Evolutionary conservation across 73 alveolate genomes (phyloP).

Genomic region (Effrenium voratum): DNA sequence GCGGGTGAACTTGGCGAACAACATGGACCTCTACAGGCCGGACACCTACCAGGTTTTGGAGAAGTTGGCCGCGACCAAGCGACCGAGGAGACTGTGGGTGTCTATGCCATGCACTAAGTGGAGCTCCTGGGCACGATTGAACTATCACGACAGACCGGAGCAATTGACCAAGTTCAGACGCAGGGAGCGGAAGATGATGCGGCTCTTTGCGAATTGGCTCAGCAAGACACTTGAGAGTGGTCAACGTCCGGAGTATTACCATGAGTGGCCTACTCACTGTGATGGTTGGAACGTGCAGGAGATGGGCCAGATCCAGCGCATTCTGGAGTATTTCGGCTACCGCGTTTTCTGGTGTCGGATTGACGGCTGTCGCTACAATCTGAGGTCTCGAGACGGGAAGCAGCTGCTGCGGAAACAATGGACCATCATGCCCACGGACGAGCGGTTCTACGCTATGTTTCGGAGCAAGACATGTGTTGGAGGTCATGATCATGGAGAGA

Average conservation of each 20-base stretch:
- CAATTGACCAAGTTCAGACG: neutral
- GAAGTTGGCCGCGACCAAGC: neutral
- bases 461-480: neutral
- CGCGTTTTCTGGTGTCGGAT: neutral
- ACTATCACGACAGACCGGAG: neutral
- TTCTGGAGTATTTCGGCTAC: neutral
- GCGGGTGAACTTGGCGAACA: neutral
- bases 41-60: neutral
- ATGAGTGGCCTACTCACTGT: neutral
- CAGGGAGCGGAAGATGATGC: neutral
- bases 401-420: neutral
- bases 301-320: neutral
- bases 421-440: neutral
- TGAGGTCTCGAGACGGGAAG: neutral
- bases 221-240: neutral
- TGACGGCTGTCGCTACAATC: neutral
- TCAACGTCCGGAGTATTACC: neutral
- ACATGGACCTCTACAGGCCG: neutral
- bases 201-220: neutral
- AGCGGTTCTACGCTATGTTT: neutral
- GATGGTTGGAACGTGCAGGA: neutral
- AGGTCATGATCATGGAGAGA: neutral
- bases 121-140: neutral
- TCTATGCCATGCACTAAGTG: neutral
- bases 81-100: neutral